Conservation (phyloP, 2,329 filamentous ascomycete species). For the Pestalotiopsis sp. region DNA sequence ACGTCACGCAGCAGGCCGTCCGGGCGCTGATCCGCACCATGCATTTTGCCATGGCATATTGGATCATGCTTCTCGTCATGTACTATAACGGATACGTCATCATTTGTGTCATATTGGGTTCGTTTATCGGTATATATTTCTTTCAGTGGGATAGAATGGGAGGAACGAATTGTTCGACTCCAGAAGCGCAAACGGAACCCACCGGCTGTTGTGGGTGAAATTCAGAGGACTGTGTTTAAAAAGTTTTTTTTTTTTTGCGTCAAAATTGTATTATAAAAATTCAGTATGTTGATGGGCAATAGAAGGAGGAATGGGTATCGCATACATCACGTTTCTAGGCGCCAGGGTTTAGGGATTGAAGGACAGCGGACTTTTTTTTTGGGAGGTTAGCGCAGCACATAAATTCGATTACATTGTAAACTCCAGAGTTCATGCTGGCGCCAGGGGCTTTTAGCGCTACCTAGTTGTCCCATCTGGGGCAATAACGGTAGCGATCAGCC, state of each 20-base stretch:
- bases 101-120: slow-evolving; percentile 78
- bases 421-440: too few species aligned
- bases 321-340: background rate
- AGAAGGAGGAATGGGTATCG: background rate
- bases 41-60: slow-evolving; percentile 76
- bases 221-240: background rate
- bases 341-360: background rate
- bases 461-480: background rate
- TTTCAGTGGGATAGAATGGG: slow-evolving; percentile 67
- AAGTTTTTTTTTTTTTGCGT: background rate
- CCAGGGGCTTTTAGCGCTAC: background rate
- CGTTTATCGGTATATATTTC: slow-evolving; percentile 70
- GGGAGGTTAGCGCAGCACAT: too few species aligned
- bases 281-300: background rate
- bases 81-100: slow-evolving; percentile 74
- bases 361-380: too few species aligned
- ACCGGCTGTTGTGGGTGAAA: slow-evolving; percentile 8
- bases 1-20: slow-evolving; percentile 63
- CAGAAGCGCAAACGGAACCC: background rate
- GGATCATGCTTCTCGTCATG: slow-evolving; percentile 66
- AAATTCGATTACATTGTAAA: too few species aligned
- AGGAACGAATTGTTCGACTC: background rate
- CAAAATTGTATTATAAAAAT: background rate
- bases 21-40: slow-evolving; percentile 69
- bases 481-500: background rate